These are phyloP conservation scores for Acrodontium crateriforme DNA, from an alignment of 2,329 filamentous ascomycete species.

Conservation along the genomic window DNA sequence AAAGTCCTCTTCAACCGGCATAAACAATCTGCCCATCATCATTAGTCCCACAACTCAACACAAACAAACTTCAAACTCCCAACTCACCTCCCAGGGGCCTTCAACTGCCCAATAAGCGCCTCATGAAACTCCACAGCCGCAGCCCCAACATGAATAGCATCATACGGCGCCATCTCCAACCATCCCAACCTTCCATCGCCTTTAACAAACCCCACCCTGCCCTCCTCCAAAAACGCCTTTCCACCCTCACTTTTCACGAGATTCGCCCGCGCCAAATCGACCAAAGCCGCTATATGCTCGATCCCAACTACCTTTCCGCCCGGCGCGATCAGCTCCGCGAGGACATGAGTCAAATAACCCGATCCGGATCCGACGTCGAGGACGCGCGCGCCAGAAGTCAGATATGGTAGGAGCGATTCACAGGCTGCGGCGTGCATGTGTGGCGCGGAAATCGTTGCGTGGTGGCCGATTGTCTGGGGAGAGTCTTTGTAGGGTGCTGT, in stretches of 20 bases:
- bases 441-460: conserved; percentile 57
- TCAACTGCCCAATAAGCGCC: conserved; percentile 62
- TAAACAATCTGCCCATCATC: conserved; percentile 46
- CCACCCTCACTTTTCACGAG: conserved; percentile 31
- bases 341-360: conserved; percentile 72
- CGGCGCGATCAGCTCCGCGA: conserved; percentile 60
- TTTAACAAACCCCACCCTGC: conserved; percentile 55
- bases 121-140: conserved; percentile 62
- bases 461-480: conserved; percentile 53
- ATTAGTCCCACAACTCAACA: not conserved
- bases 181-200: conserved; percentile 48
- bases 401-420: conserved; percentile 46
- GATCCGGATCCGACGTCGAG: conserved; percentile 36
- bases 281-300: conserved; percentile 35
- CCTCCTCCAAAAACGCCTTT: conserved; percentile 45
- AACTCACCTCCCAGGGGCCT: conserved; percentile 52
- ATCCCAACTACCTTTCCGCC: conserved; percentile 33
- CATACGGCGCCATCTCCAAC: conserved; percentile 47
- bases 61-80: conserved; percentile 1
- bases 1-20: conserved; percentile 52
- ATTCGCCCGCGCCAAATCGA: conserved; percentile 28
- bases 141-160: conserved; percentile 92
- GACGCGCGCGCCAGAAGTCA: conserved; percentile 37
- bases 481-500: conserved; percentile 57
- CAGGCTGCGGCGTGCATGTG: conserved; percentile 59